A percentile compares a stretch with the other conserved stretches of the same genome.
Conservation (phyloP, 176 grass and related monocot genomes). For the Aegilops longissima region DNA sequence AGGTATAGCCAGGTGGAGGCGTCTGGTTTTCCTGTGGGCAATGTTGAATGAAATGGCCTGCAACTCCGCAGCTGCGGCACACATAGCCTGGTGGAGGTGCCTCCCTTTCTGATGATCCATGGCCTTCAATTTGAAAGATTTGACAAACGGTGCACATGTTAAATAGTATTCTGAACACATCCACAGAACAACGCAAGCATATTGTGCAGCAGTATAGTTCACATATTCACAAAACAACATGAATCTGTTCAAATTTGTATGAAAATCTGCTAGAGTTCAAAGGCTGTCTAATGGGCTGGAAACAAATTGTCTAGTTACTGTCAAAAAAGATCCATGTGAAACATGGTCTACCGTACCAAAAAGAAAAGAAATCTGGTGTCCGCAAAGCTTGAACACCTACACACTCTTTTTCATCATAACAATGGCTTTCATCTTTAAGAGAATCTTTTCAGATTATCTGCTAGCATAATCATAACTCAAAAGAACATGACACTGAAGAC, state of each 20-base stretch:
- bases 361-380: background rate
- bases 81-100: conserved; percentile 53
- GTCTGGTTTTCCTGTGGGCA: conserved; percentile 41
- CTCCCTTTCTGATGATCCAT: conserved; percentile 36
- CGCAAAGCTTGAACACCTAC: background rate
- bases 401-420: background rate
- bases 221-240: background rate
- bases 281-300: background rate
- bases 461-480: background rate
- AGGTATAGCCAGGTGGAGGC: conserved; percentile 58
- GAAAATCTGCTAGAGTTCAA: background rate
- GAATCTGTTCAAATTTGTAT: background rate
- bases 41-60: conserved; percentile 76
- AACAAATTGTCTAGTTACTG: background rate
- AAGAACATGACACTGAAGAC: background rate
- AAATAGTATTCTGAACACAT: conserved; percentile 5
- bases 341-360: background rate
- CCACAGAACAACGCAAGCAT: background rate
- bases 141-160: conserved; percentile 6
- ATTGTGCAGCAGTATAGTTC: background rate
- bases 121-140: conserved; percentile 35
- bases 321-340: background rate
- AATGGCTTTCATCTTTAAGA: background rate
- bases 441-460: background rate
- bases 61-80: conserved; percentile 55